Conservation (phyloP, 73 alveolate genomes). For the Tetrahymena malaccensis region DNA sequence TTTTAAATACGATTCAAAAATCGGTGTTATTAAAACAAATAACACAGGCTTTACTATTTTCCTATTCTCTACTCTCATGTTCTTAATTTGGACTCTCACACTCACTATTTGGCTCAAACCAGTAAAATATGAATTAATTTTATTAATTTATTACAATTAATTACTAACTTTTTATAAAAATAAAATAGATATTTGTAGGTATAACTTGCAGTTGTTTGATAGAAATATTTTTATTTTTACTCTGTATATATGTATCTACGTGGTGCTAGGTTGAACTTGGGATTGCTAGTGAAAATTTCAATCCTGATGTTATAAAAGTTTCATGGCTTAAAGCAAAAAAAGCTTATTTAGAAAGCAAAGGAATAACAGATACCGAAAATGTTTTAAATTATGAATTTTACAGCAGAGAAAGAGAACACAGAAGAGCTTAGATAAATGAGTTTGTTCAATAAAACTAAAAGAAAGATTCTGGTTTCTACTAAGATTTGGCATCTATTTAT, state of each 20-base stretch:
- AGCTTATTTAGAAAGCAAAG: neutral
- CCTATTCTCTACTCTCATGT: neutral
- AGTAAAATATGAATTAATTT: neutral
- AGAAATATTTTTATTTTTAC: conserved; percentile 40
- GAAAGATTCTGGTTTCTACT: neutral
- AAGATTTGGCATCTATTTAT: neutral
- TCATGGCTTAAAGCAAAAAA: conserved; percentile 57
- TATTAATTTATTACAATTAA: neutral
- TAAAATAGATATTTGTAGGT: conserved; percentile 33
- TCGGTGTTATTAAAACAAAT: conserved; percentile 33
- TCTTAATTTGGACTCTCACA: conserved; percentile 43
- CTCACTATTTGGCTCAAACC: conserved; percentile 61
- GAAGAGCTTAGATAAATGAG: neutral
- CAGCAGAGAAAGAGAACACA: neutral
- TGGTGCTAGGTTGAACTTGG: conserved; percentile 38
- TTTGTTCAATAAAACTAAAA: neutral
- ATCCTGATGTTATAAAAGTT: conserved; percentile 37
- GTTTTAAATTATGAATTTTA: neutral
- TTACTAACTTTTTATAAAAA: neutral
- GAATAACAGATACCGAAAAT: neutral
- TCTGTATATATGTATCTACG: conserved; percentile 29
- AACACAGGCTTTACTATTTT: conserved; percentile 30
- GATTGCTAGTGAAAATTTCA: conserved; percentile 30
- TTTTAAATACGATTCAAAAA: conserved; percentile 51
- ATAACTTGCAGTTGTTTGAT: conserved; percentile 37